A percentile compares a stretch with the other conserved stretches of the same genome.
Conservation (phyloP, 2,329 filamentous ascomycete species). For the Polychaeton citri region DNA sequence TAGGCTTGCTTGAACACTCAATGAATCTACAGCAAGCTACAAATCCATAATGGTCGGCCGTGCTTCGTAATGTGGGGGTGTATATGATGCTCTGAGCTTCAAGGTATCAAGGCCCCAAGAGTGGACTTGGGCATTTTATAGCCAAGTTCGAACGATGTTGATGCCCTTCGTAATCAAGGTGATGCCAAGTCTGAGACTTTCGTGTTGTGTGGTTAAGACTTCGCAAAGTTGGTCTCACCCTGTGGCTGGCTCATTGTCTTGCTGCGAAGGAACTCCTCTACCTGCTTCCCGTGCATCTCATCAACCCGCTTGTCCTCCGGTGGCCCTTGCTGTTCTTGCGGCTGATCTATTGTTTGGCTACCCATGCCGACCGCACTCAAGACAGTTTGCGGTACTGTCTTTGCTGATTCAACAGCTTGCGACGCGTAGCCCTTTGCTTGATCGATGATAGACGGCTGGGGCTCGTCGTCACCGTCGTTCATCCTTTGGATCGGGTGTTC, state of each 20-base stretch:
- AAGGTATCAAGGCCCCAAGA: no score
- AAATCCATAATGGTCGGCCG: no score
- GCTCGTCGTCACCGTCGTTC: slow-evolving; percentile 14
- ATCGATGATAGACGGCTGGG: slow-evolving; percentile 25
- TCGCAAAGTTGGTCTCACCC: background rate
- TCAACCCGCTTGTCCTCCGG: slow-evolving; percentile 19
- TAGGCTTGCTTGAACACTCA: no score
- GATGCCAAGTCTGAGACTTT: no score
- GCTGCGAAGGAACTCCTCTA: slow-evolving; percentile 24
- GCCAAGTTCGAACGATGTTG: no score
- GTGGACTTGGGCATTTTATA: no score
- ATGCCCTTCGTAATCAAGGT: no score
- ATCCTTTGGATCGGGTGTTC: slow-evolving; percentile 24
- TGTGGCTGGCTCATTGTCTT: slow-evolving; percentile 10
- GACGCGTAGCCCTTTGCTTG: slow-evolving; percentile 29
- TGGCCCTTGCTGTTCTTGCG: slow-evolving; percentile 10
- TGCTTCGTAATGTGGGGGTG: no score
- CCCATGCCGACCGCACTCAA: slow-evolving; percentile 20
- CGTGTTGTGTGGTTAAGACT: no score
- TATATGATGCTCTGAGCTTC: no score
- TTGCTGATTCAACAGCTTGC: slow-evolving; percentile 13
- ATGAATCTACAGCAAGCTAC: no score
- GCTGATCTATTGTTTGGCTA: slow-evolving; percentile 9
- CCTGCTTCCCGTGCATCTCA: slow-evolving; percentile 14
- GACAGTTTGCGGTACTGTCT: slow-evolving; percentile 20